phyloP scores from a whole-genome alignment of 495 filamentous ascomycete genomes.

The Neurospora hispaniola region DNA sequence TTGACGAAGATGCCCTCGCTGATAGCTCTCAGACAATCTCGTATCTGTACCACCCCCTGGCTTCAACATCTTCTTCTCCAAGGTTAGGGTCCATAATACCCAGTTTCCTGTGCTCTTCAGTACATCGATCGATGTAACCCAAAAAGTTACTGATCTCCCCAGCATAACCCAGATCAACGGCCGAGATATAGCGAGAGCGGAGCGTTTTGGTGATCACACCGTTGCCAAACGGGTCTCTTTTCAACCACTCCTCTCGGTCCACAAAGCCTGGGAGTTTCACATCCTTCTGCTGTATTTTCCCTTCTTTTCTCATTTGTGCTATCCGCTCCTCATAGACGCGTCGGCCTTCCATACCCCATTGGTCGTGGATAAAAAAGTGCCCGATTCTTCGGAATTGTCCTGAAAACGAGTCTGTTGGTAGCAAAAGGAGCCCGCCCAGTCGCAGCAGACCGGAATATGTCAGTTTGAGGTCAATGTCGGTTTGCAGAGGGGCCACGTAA shows the following conservation, averaged over 20 bases:
- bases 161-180: background rate
- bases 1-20: background rate
- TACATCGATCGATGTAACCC: background rate
- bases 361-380: background rate
- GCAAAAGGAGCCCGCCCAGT: background rate
- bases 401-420: background rate
- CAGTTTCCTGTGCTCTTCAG: background rate
- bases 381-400: background rate
- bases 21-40: background rate
- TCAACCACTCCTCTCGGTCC: background rate
- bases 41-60: background rate
- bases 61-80: background rate
- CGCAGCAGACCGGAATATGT: background rate
- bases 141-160: background rate
- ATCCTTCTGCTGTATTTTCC: background rate
- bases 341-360: background rate
- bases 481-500: background rate
- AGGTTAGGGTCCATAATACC: background rate
- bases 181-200: background rate
- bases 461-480: background rate
- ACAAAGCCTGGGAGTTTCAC: background rate
- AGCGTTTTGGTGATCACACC: background rate
- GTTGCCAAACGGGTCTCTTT: background rate
- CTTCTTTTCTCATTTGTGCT: background rate
- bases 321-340: background rate